phyloP scores from a whole-genome alignment of 768 basidiomycete genomes.

The Lentinula aciculospora region DNA sequence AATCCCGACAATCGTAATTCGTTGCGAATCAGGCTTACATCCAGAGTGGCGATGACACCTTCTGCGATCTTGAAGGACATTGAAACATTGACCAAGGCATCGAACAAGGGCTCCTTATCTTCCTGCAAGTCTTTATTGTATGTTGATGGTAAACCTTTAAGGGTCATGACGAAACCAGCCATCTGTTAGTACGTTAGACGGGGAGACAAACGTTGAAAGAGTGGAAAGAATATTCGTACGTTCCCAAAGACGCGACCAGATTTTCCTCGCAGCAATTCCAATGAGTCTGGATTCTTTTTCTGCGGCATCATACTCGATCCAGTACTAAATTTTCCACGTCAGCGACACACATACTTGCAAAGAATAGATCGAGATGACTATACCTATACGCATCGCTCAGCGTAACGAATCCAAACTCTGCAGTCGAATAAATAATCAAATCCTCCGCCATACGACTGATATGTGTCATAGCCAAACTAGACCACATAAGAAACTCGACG shows the following conservation, averaged over 20 bases:
- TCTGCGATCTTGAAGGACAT: slow-evolving; percentile 90
- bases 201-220: slow-evolving; percentile 6
- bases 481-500: slow-evolving; percentile 97
- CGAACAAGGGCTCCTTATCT: slow-evolving; percentile 97
- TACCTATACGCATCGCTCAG: slow-evolving; percentile 97
- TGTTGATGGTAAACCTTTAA: slow-evolving; percentile 96
- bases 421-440: slow-evolving; percentile 92
- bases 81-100: slow-evolving; percentile 83
- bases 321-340: slow-evolving; percentile 49
- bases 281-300: slow-evolving; percentile 97
- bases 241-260: slow-evolving; percentile 92
- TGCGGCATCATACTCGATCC: slow-evolving; percentile 99
- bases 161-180: slow-evolving; percentile 95
- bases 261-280: slow-evolving; percentile 94
- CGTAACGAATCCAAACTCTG: slow-evolving; percentile 96
- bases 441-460: slow-evolving; percentile 95
- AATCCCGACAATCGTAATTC: background rate
- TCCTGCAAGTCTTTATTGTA: slow-evolving; percentile 99
- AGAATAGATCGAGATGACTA: slow-evolving; percentile 11
- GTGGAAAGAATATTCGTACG: slow-evolving; percentile 33
- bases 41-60: slow-evolving; percentile 89
- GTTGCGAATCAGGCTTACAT: slow-evolving; percentile 38
- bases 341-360: background rate
- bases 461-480: slow-evolving; percentile 87
- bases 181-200: slow-evolving; percentile 46